Evolutionary conservation across 2,329 filamentous ascomycete genomes (phyloP).

Genomic region (Diplodia seriata): DNA sequence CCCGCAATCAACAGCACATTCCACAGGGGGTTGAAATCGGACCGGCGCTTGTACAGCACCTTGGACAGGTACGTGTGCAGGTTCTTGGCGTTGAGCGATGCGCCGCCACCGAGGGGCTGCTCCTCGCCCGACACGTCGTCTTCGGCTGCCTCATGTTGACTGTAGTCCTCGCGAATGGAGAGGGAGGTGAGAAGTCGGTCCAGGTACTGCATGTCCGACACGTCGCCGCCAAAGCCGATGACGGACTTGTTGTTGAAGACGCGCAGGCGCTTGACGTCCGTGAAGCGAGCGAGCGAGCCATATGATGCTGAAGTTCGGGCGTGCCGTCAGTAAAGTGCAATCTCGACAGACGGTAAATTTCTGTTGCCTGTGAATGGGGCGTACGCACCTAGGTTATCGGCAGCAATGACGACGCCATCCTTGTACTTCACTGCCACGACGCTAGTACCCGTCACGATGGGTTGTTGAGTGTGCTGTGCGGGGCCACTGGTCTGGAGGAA

Average conservation of each 20-base stretch:
- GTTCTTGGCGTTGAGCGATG: conserved; percentile 81
- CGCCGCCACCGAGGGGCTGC: conserved; percentile 45
- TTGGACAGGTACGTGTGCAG: conserved; percentile 96
- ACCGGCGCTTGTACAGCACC: conserved; percentile 93
- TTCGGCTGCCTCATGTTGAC: conserved; percentile 41
- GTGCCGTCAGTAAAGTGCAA: neutral
- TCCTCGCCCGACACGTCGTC: conserved; percentile 49
- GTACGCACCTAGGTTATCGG: conserved; percentile 88
- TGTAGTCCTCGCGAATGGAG: conserved; percentile 88
- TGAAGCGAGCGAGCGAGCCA: conserved; percentile 93
- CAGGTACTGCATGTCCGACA: conserved; percentile 99
- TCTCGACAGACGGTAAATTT: conserved; percentile 19
- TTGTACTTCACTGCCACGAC: conserved; percentile 96
- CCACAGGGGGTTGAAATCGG: conserved; percentile 97
- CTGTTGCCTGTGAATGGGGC: conserved; percentile 4
- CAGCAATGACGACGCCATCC: conserved; percentile 93
- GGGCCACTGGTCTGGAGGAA: conserved; percentile 77
- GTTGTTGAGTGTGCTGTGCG: conserved; percentile 86
- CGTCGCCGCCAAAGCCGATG: conserved; percentile 93
- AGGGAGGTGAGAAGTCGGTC: conserved; percentile 88
- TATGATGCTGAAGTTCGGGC: conserved; percentile 78
- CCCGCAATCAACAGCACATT: conserved; percentile 93
- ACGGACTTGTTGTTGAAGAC: conserved; percentile 84
- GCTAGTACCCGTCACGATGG: conserved; percentile 95
- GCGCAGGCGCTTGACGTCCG: conserved; percentile 92